Evolutionary conservation across 305 asterid species (phyloP).

Genomic region (Withania somnifera): DNA sequence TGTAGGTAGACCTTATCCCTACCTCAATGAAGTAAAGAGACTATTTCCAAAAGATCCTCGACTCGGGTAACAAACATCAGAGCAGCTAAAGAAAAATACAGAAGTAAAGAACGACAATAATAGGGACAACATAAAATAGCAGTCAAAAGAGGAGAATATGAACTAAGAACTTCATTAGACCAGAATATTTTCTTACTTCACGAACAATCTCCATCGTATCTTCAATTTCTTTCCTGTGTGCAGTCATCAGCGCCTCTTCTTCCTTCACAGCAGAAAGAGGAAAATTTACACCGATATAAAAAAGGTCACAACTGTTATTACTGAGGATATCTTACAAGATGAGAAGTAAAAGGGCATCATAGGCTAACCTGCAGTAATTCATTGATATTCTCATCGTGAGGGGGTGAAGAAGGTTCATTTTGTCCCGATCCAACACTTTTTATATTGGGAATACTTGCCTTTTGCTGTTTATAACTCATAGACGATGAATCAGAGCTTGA

Average conservation of each 20-base stretch:
- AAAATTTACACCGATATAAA: background rate
- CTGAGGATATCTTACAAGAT: background rate
- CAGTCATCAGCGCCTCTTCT: conserved; percentile 92
- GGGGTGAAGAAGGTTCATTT: conserved; percentile 37
- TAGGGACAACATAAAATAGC: too few relatives aligned
- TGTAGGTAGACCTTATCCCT: too few relatives aligned
- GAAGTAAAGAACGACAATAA: too few relatives aligned
- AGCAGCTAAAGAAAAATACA: too few relatives aligned
- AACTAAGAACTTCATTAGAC: background rate
- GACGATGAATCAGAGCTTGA: conserved; percentile 27
- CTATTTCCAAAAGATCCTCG: too few relatives aligned
- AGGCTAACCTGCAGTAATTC: conserved; percentile 78
- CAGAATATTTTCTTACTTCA: conserved; percentile 43
- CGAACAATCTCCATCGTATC: conserved; percentile 99
- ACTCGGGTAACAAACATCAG: too few relatives aligned
- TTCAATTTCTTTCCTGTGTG: conserved; percentile 91
- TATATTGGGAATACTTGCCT: conserved; percentile 20
- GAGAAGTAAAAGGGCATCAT: background rate
- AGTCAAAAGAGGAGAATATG: too few relatives aligned
- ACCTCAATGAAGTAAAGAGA: too few relatives aligned
- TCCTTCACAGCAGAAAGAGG: conserved; percentile 33
- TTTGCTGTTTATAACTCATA: conserved; percentile 18
- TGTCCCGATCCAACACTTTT: conserved; percentile 26
- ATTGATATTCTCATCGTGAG: conserved; percentile 55
- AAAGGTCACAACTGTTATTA: background rate